These are phyloP conservation scores for Thermomyces lanuginosus DNA, from an alignment of 2,329 filamentous ascomycete species.

Conservation along the genomic window DNA sequence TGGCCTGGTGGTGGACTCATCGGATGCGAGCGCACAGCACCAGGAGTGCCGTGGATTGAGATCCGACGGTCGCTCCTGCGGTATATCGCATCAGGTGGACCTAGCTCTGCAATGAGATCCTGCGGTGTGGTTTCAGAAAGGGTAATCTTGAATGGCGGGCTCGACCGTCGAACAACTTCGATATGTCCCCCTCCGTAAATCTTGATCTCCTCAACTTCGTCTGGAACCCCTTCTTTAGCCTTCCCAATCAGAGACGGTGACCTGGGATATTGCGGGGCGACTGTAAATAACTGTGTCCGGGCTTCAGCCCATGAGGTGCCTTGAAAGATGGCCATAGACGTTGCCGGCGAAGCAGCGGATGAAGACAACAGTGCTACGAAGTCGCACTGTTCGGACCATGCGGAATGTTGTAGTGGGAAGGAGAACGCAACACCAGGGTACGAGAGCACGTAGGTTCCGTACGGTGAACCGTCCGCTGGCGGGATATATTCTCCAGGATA, in stretches of 20 bases:
- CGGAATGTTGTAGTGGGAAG: conserved; percentile 58
- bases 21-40: conserved; percentile 16
- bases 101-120: conserved; percentile 76
- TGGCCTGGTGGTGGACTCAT: conserved; percentile 21
- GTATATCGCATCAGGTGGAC: conserved; percentile 86
- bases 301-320: conserved; percentile 83
- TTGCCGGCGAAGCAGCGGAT: conserved; percentile 57
- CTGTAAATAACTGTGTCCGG: conserved; percentile 59
- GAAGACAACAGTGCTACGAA: conserved; percentile 76
- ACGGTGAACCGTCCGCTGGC: conserved; percentile 36
- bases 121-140: conserved; percentile 82
- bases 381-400: conserved; percentile 58
- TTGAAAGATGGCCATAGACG: conserved; percentile 77
- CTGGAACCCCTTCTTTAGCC: conserved; percentile 62
- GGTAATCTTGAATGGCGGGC: conserved; percentile 50
- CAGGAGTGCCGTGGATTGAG: conserved; percentile 49
- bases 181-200: conserved; percentile 64
- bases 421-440: conserved; percentile 91
- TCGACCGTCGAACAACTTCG: conserved; percentile 59
- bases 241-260: conserved; percentile 52
- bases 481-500: conserved; percentile 85
- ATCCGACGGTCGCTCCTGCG: conserved; percentile 78
- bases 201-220: conserved; percentile 68
- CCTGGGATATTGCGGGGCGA: conserved; percentile 56
- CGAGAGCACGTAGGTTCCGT: conserved; percentile 74